Evolutionary conservation across 106 monocot genomes (phyloP).

Genomic region (Posidonia australis): DNA sequence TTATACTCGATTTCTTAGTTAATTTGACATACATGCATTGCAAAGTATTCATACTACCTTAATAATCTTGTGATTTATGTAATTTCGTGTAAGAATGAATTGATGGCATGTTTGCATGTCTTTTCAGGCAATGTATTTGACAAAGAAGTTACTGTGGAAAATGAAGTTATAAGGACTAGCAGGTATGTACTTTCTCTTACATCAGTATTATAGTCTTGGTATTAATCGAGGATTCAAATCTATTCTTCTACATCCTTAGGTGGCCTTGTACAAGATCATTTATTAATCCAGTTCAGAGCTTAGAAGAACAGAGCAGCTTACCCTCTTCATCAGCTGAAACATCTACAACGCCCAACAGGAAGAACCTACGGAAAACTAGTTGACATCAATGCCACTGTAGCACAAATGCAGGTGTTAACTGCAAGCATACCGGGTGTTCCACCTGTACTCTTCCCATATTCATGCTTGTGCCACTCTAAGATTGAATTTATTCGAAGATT

Average conservation of each 20-base stretch:
- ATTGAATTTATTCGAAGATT: too few species aligned
- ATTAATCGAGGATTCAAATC: background rate
- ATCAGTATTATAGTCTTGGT: background rate
- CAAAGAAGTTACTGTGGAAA: conserved; percentile 2
- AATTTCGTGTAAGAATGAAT: too few species aligned
- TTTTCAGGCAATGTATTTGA: conserved; percentile 4
- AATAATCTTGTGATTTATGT: too few species aligned
- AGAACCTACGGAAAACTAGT: conserved; percentile 2
- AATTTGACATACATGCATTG: too few species aligned
- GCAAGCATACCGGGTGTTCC: too few species aligned
- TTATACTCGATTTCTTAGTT: too few species aligned
- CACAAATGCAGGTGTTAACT: too few species aligned
- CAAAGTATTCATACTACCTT: too few species aligned
- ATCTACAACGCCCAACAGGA: conserved; percentile 1
- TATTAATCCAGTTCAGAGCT: conserved; percentile 6
- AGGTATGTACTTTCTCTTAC: background rate
- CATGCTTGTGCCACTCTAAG: too few species aligned
- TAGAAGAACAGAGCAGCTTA: conserved; percentile 11
- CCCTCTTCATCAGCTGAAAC: conserved; percentile 14
- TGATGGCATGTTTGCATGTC: background rate
- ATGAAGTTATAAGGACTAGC: conserved; percentile 12
- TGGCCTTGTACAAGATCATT: conserved; percentile 42
- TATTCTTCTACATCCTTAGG: conserved; percentile 3
- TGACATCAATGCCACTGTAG: background rate
- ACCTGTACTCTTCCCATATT: too few species aligned